Percentiles rank a stretch among this genome's conserved stretches.
phyloP scores from a whole-genome alignment of 768 basidiomycete species.

The Hortiboletus campestris region DNA sequence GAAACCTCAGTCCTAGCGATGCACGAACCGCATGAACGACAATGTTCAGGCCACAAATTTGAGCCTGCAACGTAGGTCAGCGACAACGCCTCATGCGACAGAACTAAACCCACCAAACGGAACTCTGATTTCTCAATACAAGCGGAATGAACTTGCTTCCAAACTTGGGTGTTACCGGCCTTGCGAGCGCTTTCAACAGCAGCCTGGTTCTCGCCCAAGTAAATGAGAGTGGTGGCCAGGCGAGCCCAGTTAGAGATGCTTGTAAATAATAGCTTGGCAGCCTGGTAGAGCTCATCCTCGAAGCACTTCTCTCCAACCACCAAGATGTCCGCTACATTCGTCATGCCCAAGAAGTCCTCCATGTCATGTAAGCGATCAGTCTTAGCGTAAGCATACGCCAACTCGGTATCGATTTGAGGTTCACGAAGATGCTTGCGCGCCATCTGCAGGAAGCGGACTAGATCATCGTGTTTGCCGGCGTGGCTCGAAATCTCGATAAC shows the following conservation, averaged over 20 bases:
- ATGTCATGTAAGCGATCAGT: slow-evolving; percentile 97
- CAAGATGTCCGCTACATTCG: slow-evolving; percentile 95
- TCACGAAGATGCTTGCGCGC: slow-evolving; percentile 95
- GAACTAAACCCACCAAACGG: slow-evolving; percentile 59
- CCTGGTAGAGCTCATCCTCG: slow-evolving; percentile 96
- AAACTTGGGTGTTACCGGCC: slow-evolving; percentile 99
- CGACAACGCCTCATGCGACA: background rate
- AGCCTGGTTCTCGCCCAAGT: slow-evolving; percentile 95
- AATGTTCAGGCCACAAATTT: slow-evolving; percentile 98
- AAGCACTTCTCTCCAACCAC: slow-evolving; percentile 99
- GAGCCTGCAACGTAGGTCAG: slow-evolving; percentile 52
- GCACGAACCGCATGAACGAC: slow-evolving; percentile 76
- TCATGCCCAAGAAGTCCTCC: slow-evolving; percentile 99
- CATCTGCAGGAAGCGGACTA: slow-evolving; percentile 98
- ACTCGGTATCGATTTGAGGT: slow-evolving; percentile 96
- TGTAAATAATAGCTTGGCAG: slow-evolving; percentile 90
- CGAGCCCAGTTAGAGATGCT: slow-evolving; percentile 99
- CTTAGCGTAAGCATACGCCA: slow-evolving; percentile 98
- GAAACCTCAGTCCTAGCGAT: slow-evolving; percentile 9
- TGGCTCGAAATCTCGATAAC: slow-evolving; percentile 95
- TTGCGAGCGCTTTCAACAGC: slow-evolving; percentile 99
- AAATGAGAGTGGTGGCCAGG: slow-evolving; percentile 96
- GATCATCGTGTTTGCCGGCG: slow-evolving; percentile 89
- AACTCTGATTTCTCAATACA: slow-evolving; percentile 98
- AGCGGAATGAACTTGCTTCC: slow-evolving; percentile 99